A percentile compares a stretch with the other conserved stretches of the same genome.
Conservation (phyloP, 2,329 filamentous ascomycete species). For the Blumeria graminis region DNA sequence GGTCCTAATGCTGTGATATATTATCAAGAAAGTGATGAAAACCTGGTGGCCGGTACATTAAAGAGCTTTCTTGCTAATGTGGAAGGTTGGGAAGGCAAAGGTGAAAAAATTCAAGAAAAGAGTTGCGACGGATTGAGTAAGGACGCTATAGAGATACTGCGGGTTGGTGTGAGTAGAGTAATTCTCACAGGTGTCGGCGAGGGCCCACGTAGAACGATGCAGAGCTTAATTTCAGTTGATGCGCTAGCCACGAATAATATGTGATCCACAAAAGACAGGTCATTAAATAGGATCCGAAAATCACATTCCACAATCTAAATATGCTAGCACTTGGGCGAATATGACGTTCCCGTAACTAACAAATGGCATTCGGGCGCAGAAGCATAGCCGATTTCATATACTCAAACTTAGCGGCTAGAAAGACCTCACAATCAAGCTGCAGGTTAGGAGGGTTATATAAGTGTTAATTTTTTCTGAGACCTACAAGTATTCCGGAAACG, state of each 20-base stretch:
- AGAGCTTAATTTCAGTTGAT: slow-evolving; percentile 47
- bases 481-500: too few species aligned
- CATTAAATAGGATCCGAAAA: too few species aligned
- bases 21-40: slow-evolving; percentile 60
- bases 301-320: too few species aligned
- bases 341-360: too few species aligned
- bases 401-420: too few species aligned
- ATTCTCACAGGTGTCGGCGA: slow-evolving; percentile 84
- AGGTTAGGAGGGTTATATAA: too few species aligned
- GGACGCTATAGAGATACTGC: slow-evolving; percentile 38
- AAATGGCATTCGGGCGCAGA: too few species aligned
- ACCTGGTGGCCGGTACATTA: slow-evolving; percentile 53
- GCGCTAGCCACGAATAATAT: slow-evolving; percentile 12
- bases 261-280: too few species aligned
- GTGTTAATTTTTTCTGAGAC: too few species aligned
- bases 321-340: too few species aligned
- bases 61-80: slow-evolving; percentile 37
- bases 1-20: slow-evolving; percentile 95
- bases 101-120: slow-evolving; percentile 18
- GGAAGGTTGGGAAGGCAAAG: slow-evolving; percentile 46
- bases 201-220: slow-evolving; percentile 58
- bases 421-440: too few species aligned
- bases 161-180: slow-evolving; percentile 62
- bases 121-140: slow-evolving; percentile 36
- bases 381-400: too few species aligned